Evolutionary conservation across 2,329 filamentous ascomycete species (phyloP), one percentile per base, ranked within the genome.

Genomic region (Bimuria novae-zelandiae): DNA sequence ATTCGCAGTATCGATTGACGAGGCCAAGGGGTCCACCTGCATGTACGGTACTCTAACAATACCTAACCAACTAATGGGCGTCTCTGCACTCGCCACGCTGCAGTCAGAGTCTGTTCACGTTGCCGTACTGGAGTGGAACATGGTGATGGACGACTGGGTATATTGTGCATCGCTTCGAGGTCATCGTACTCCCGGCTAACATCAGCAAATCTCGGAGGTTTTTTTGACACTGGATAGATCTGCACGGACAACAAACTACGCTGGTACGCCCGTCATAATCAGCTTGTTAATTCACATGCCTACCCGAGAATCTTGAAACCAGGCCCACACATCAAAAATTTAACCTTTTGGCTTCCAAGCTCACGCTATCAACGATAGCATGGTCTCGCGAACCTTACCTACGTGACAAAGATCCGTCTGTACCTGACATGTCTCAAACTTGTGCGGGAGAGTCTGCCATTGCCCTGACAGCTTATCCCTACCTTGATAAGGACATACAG

Each of bases 1-100:
- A 10, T 47, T 33, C 16, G 19, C 23, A 45, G 29, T 56, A 62
- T 64, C 60, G 56, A 67, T 63, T 68, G 57, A 55, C 58, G 50
- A 49, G 56, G 37, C 49, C 56, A 49, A 52, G 54, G 51, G 32
- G 27, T 39, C 39, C 56, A 49, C 44, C 52, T 47, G 44, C 21
- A 29, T 46, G 14, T 32, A 27, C 22, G 21, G n/a, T n/a, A n/a
- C n/a, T n/a, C 32, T 46, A 46, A 22, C 14, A 10, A 48, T 40
- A 25, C 37, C 37, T 33, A 48, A 47, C 32, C 7, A 42, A 51
- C 55, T 58, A 54, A 50, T 41, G 25, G 21, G 37, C 51, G 32
- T 23, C 21, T 12, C 27, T 32, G 14, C 35, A 37, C 14, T 46
- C 7, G 23, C 45, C 45, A 36, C 45, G 14, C 27, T 40, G 39